Percentiles rank a stretch among this genome's conserved stretches.
Conservation (phyloP, 2,329 filamentous ascomycete genomes). For the Metarhizium anisopliae region DNA sequence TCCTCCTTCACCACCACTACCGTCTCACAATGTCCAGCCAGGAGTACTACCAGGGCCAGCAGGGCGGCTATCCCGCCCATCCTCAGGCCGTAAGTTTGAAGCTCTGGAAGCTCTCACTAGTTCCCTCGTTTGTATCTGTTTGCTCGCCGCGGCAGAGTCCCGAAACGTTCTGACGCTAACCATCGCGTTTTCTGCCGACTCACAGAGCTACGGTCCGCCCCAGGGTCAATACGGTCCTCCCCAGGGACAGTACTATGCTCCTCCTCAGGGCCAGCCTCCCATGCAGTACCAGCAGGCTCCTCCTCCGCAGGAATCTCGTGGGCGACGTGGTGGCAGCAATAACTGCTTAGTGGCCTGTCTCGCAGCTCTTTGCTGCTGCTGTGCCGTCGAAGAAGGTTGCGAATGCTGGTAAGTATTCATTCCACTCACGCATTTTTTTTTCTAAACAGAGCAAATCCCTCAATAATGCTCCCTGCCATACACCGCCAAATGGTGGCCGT, state of each 20-base stretch:
- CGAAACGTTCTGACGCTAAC: background rate
- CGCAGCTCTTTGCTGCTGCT: constrained; percentile 41
- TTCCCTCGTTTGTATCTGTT: background rate
- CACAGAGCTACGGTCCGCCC: constrained; percentile 20
- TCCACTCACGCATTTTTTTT: background rate
- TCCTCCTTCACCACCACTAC: background rate
- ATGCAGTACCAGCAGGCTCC: constrained; percentile 35
- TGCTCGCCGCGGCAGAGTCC: background rate
- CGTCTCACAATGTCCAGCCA: constrained; percentile 27
- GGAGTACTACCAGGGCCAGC: constrained; percentile 30
- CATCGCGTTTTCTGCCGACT: background rate
- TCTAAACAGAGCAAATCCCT: background rate
- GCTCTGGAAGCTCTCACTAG: background rate
- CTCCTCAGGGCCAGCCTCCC: constrained; percentile 27
- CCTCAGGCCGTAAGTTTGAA: constrained; percentile 27
- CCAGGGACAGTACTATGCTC: constrained; percentile 22
- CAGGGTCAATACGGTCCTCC: constrained; percentile 24
- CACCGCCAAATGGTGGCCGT: background rate
- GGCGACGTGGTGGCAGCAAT: constrained; percentile 22
- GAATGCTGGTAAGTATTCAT: constrained; percentile 35
- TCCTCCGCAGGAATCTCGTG: constrained; percentile 19
- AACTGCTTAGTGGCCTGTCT: constrained; percentile 39
- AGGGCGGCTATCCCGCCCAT: constrained; percentile 29
- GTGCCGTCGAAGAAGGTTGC: constrained; percentile 39
- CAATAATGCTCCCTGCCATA: background rate